A percentile compares a stretch with the other conserved stretches of the same genome.
These are phyloP conservation scores for Amanita rubescens DNA, from an alignment of 768 basidiomycete genomes.

Conservation along the genomic window DNA sequence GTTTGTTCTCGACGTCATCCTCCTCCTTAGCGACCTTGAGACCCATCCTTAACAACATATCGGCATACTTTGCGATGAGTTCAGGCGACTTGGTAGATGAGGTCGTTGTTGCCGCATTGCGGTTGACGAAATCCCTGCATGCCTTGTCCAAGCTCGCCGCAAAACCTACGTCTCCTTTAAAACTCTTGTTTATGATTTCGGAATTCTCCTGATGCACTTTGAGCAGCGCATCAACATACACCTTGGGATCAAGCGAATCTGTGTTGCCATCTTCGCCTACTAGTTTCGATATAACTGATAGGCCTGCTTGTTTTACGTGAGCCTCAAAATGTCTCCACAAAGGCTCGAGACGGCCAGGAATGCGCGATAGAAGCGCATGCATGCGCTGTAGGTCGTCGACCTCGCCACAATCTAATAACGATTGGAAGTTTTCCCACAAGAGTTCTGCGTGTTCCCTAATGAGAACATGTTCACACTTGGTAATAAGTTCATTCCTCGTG, in stretches of 20 bases:
- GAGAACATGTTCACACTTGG: slow-evolving; percentile 88
- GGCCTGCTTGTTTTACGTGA: slow-evolving; percentile 90
- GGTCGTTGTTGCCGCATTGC: slow-evolving; percentile 82
- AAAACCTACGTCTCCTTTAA: slow-evolving; percentile 93
- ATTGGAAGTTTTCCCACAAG: slow-evolving; percentile 96
- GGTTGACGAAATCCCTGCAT: slow-evolving; percentile 93
- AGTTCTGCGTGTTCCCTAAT: slow-evolving; percentile 84
- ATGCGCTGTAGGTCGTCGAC: slow-evolving; percentile 95
- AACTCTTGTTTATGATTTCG: slow-evolving; percentile 85
- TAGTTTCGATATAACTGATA: slow-evolving; percentile 76
- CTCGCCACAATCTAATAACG: slow-evolving; percentile 86
- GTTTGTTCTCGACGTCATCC: slow-evolving; percentile 77
- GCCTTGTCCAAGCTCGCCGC: slow-evolving; percentile 95
- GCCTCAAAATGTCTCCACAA: slow-evolving; percentile 90
- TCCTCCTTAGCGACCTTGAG: slow-evolving; percentile 96
- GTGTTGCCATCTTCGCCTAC: slow-evolving; percentile 55
- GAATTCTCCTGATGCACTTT: slow-evolving; percentile 93
- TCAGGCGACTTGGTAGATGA: slow-evolving; percentile 91
- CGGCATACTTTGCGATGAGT: slow-evolving; percentile 88
- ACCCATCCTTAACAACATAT: slow-evolving; percentile 86
- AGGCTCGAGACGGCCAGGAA: slow-evolving; percentile 88
- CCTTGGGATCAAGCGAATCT: slow-evolving; percentile 85
- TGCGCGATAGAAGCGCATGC: slow-evolving; percentile 91
- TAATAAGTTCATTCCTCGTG: slow-evolving; percentile 79
- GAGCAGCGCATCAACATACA: slow-evolving; percentile 88